Base-by-base conservation (phyloP, 345 rosid species). In the Eutrema japonicum region DNA sequence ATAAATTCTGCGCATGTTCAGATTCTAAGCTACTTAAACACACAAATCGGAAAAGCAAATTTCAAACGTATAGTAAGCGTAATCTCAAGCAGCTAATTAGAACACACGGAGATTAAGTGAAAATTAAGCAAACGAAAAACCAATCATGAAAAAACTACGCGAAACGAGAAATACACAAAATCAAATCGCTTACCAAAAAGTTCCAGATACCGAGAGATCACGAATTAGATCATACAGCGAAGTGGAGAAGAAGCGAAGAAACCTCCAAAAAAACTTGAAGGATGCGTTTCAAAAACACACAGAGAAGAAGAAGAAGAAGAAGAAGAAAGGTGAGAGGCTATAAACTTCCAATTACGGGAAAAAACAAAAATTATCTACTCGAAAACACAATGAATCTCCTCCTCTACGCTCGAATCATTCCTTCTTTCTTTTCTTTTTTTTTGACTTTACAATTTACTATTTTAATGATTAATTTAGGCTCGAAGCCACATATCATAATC, bases 321-420 rank as follows among this genome's bases (percentile, higher is more conserved):
- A 49, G 55, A 63, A 64, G 54, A 64, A 73, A 61, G 60, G 16
- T 48, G 68, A 50, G 69, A 54, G 78, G 80, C 65, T 73, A 70
- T 41, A 32, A 75, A 80, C 66, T 80, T 83, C 30, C 76, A 78
- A 33, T 30, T 1, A 50, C 42, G 8, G 26, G 26, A 22, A 64
- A 64, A 22, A 64, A 64, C 79, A 52, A 64, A 77, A 66, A 70
- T 46, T 66, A 77, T 78, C 55, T 52, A 58, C 76, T 49, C 67
- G 26, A 53, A 53, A 70, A 48, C 57, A 71, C 62, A 16, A 45
- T 55, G 68, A 58, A 70, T 63, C 60, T 46, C 70, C 62, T 18
- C 22, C 57, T 76, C 50, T 26, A 38, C 42, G 10, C 56, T 41
- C 26, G 61, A 16, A 56, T 65, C 72, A 57, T 77, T 70, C 67